Evolutionary conservation across 2,329 filamentous ascomycete genomes (phyloP).

Genomic region (Aspergillus ibericus): DNA sequence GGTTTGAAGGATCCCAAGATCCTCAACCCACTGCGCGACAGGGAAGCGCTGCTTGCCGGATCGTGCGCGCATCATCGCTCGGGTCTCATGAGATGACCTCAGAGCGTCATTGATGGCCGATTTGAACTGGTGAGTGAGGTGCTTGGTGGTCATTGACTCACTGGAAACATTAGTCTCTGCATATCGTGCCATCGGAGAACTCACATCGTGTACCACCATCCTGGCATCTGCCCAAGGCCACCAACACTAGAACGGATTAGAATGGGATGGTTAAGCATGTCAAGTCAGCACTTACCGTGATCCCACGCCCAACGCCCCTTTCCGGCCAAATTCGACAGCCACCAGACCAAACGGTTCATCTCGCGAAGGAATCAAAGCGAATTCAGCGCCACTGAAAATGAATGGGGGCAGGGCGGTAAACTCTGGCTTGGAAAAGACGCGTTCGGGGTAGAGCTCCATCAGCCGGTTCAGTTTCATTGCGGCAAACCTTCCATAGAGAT

Average conservation of each 20-base stretch:
- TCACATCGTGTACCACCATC: slow-evolving; percentile 65
- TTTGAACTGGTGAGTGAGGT: slow-evolving; percentile 65
- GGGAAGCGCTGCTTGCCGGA: slow-evolving; percentile 66
- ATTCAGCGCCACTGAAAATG: slow-evolving; percentile 67
- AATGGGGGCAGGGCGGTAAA: slow-evolving; percentile 66
- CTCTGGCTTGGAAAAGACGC: slow-evolving; percentile 65
- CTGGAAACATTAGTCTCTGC: not conserved
- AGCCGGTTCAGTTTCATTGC: slow-evolving; percentile 63
- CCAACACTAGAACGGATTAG: slow-evolving; percentile 49
- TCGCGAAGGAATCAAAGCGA: slow-evolving; percentile 65
- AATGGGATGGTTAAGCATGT: not conserved
- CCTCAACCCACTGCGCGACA: slow-evolving; percentile 65
- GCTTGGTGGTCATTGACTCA: slow-evolving; percentile 61
- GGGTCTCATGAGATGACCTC: slow-evolving; percentile 54
- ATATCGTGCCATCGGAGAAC: not conserved
- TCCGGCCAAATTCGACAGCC: slow-evolving; percentile 66
- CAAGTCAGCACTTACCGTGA: slow-evolving; percentile 35
- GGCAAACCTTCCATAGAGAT: slow-evolving; percentile 66
- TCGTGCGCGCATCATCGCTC: slow-evolving; percentile 63
- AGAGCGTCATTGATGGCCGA: slow-evolving; percentile 61
- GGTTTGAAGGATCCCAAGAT: slow-evolving; percentile 60
- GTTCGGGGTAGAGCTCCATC: slow-evolving; percentile 63
- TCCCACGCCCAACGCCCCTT: slow-evolving; percentile 66
- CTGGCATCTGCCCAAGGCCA: slow-evolving; percentile 66
- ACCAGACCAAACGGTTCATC: slow-evolving; percentile 69